These are phyloP conservation scores for Hordeum pubiflorum DNA, from an alignment of 202 grass and related monocot genomes.

Conservation along the genomic window DNA sequence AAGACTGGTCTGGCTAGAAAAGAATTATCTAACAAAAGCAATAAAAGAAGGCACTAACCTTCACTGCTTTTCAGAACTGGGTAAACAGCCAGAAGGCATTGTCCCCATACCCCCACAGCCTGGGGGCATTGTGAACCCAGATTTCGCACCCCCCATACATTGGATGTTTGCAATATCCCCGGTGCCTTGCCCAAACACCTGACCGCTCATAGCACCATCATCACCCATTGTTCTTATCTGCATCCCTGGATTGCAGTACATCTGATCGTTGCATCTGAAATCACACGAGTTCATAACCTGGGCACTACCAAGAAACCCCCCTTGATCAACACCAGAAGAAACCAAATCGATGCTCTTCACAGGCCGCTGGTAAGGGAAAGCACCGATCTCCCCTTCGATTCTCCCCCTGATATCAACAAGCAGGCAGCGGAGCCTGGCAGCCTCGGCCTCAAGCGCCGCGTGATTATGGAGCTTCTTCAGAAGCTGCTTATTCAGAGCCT, in stretches of 20 bases:
- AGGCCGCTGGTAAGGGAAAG: slow-evolving; percentile 71
- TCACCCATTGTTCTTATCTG: slow-evolving; percentile 33
- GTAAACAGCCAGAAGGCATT: slow-evolving; percentile 40
- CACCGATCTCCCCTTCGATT: slow-evolving; percentile 88
- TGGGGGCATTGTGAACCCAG: slow-evolving; percentile 52
- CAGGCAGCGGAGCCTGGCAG: slow-evolving; percentile 64
- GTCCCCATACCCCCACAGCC: slow-evolving; percentile 33
- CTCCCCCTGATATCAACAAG: slow-evolving; percentile 89
- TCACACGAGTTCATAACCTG: slow-evolving; percentile 69
- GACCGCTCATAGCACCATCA: slow-evolving; percentile 30
- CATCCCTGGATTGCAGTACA: slow-evolving; percentile 53
- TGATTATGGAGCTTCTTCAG: slow-evolving; percentile 67
- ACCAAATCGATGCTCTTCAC: slow-evolving; percentile 8
- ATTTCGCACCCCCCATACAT: slow-evolving; percentile 41
- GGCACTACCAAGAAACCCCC: slow-evolving; percentile 1
- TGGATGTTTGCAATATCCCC: slow-evolving; percentile 47
- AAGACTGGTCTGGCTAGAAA: not conserved
- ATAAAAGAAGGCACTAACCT: slow-evolving; percentile 36
- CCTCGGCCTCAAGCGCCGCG: slow-evolving; percentile 59
- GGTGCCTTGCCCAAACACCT: slow-evolving; percentile 37
- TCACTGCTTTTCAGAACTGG: slow-evolving; percentile 53
- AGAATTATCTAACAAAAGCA: not conserved
- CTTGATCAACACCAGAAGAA: not conserved
- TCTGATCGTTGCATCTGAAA: slow-evolving; percentile 72
- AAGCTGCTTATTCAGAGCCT: slow-evolving; percentile 61